Base-by-base conservation (phyloP, 2,329 filamentous ascomycete genomes). In the Calonectria pseudoturangicola region DNA sequence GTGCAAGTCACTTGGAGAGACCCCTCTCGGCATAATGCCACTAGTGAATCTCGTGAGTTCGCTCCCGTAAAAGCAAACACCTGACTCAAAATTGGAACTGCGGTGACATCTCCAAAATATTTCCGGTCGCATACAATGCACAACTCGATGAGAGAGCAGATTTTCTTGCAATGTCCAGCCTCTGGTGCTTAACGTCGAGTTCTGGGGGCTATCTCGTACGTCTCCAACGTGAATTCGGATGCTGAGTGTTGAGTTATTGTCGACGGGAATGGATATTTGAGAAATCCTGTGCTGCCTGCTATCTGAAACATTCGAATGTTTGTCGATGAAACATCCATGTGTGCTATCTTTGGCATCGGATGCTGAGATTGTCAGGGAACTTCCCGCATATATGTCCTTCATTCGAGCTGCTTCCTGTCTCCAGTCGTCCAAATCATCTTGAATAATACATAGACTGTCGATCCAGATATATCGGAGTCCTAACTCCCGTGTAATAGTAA, bases 351-450 rank as follows among this genome's bases (percentile, higher is more conserved):
- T 48, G 21, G 45, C 45, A 25, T 48, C 45, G 12, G 45, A 48
- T 25, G 45, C 45, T 12, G 45, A 13, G 21, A 48, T 48, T 21
- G 45, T 48, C 5, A 48, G 3, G n/a, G 16, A 25, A 48, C 45
- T 48, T 16, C 45, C 45, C 5, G 45, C 45, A 25, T 48, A 58
- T 13, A 58, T 13, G 51, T 58, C 51, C 28, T 33, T 36, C 51
- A 58, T 58, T 21, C 30, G 27, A 5, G 30, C 51, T 33, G 51
- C 27, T 27, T 58, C 51, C n/a, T 12, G 9, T 12, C 13, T 36
- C 51, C 51, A 58, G 51, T 58, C 51, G 9, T 30, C 51, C 18
- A 21, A 10, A 36, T 58, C 51, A 21, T 58, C 51, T 21, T 58
- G 51, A 27, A 58, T 12, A 15, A 58, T 58, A 16, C 51, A 58